These are phyloP conservation scores for Rutidosis leptorrhynchoides DNA, from an alignment of 129 eudicot species.

Conservation along the genomic window DNA sequence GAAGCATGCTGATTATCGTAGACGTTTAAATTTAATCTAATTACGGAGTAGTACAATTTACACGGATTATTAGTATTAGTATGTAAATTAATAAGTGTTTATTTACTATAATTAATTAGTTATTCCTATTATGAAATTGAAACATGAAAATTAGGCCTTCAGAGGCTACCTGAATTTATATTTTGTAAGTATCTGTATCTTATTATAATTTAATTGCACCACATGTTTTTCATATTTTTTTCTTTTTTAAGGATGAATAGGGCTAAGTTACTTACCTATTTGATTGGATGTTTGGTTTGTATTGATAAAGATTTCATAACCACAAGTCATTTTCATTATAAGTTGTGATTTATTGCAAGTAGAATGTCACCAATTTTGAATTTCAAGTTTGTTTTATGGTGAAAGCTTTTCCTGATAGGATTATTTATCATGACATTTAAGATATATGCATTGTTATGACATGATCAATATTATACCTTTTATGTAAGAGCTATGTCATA, in stretches of 20 bases:
- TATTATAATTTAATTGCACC: background rate
- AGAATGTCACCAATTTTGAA: slow-evolving; percentile 28
- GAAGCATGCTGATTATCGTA: background rate
- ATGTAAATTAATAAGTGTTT: background rate
- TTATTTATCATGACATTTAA: background rate
- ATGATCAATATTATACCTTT: background rate
- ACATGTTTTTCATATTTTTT: slow-evolving; percentile 15
- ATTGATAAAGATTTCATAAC: slow-evolving; percentile 30
- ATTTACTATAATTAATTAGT: no score
- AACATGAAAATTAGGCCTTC: background rate
- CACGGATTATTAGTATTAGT: background rate
- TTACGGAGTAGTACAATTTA: no score
- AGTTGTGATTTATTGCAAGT: slow-evolving; percentile 31
- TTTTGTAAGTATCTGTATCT: background rate
- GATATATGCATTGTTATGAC: background rate
- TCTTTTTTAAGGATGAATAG: slow-evolving; percentile 24
- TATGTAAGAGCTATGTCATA: background rate
- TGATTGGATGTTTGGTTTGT: slow-evolving; percentile 35
- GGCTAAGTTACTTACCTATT: slow-evolving; percentile 32
- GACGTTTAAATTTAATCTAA: background rate
- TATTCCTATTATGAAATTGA: background rate
- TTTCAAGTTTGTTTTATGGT: slow-evolving; percentile 10
- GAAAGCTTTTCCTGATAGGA: background rate
- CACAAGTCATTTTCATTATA: slow-evolving; percentile 21
- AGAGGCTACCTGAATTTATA: background rate